These are phyloP conservation scores for Gorgonomyces haynaldii DNA, from an alignment of 192 early-diverging fungal genomes.

Conservation along the genomic window DNA sequence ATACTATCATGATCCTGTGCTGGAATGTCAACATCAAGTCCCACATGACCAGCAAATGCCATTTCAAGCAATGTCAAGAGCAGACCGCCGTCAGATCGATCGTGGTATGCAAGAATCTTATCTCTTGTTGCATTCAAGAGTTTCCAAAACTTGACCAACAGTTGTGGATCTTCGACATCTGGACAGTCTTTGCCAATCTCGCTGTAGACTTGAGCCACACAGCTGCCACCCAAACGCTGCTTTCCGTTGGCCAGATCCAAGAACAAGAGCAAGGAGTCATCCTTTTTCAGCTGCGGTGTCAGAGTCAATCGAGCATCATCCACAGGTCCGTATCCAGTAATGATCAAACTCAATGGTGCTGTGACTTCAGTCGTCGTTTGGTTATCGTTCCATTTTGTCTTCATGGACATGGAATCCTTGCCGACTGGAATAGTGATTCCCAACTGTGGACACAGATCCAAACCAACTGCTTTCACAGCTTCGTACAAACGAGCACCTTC, in stretches of 20 bases:
- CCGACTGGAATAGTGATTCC: constrained; percentile 95
- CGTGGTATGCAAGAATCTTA: constrained; percentile 87
- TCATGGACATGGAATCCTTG: constrained; percentile 99
- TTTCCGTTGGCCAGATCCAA: constrained; percentile 77
- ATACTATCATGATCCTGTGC: constrained; percentile 24
- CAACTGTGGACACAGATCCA: constrained; percentile 84
- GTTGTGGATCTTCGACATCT: constrained; percentile 67
- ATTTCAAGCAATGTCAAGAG: constrained; percentile 89
- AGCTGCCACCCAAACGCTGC: constrained; percentile 84
- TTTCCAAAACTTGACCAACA: constrained; percentile 71
- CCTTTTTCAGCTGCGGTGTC: constrained; percentile 68
- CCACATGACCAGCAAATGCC: constrained; percentile 90
- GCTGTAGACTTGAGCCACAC: constrained; percentile 89
- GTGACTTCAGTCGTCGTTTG: constrained; percentile 41
- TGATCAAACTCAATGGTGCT: constrained; percentile 81
- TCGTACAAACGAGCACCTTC: constrained; percentile 89
- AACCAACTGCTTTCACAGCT: constrained; percentile 84
- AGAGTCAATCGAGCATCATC: constrained; percentile 70
- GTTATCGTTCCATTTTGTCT: constrained; percentile 69
- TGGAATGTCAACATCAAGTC: constrained; percentile 57
- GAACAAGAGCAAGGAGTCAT: constrained; percentile 62
- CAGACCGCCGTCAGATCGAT: constrained; percentile 96
- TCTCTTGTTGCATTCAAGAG: constrained; percentile 47
- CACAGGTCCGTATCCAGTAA: constrained; percentile 91
- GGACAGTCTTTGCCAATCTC: constrained; percentile 66